These are phyloP conservation scores for Saccharomyces uvarum DNA, from an alignment of 1,139 yeast species.

Conservation along the genomic window DNA sequence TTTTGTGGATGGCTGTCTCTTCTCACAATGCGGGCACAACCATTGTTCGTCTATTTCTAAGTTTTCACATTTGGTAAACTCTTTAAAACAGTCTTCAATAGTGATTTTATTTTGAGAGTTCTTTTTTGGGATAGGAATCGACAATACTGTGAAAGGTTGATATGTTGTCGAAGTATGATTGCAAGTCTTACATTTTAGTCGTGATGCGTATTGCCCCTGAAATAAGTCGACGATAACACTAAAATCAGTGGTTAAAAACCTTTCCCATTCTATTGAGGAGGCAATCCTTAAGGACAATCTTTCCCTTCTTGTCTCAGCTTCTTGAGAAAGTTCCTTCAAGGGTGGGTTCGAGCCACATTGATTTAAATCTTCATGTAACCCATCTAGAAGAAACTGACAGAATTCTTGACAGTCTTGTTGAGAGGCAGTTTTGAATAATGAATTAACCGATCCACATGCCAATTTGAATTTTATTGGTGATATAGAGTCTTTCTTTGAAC, in stretches of 20 bases:
- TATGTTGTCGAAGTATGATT: constrained; percentile 78
- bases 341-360: constrained; percentile 52
- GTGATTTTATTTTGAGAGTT: constrained; percentile 10
- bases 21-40: constrained; percentile 79
- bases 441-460: constrained; percentile 61
- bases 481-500: constrained; percentile 27
- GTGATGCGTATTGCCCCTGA: constrained; percentile 86
- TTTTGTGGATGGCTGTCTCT: constrained; percentile 59
- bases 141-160: constrained; percentile 68
- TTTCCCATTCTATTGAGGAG: constrained; percentile 90
- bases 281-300: constrained; percentile 72
- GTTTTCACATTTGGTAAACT: constrained; percentile 58
- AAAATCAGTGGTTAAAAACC: constrained; percentile 75
- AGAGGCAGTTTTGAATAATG: constrained; percentile 62
- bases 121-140: constrained; percentile 58
- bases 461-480: constrained; percentile 46
- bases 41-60: constrained; percentile 81
- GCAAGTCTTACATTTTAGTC: constrained; percentile 69
- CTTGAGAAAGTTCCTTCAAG: constrained; percentile 54
- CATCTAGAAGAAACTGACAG: constrained; percentile 73
- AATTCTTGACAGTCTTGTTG: constrained; percentile 96
- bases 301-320: constrained; percentile 73
- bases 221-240: constrained; percentile 79
- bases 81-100: constrained; percentile 57
- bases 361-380: constrained; percentile 82